Evolutionary conservation across 2,329 filamentous ascomycete genomes (phyloP).

Genomic region (Chaetomium sp.): DNA sequence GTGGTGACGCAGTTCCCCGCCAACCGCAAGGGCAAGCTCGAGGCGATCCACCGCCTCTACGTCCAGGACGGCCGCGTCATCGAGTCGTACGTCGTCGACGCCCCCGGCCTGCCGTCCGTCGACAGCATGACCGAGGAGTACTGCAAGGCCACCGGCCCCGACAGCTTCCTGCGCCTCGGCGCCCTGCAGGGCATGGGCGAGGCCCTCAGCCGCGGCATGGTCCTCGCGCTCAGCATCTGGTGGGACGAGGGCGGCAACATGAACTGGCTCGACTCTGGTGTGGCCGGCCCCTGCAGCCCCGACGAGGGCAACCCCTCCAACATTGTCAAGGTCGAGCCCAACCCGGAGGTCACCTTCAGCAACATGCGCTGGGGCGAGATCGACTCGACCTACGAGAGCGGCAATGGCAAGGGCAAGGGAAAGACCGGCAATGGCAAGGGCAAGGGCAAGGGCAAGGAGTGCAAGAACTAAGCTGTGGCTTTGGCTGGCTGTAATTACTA

Average conservation of each 20-base stretch:
- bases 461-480: background rate
- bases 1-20: constrained; percentile 54
- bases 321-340: constrained; percentile 48
- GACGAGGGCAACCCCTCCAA: constrained; percentile 55
- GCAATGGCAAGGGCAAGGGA: constrained; percentile 5
- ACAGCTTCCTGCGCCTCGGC: constrained; percentile 38
- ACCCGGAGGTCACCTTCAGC: constrained; percentile 55
- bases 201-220: constrained; percentile 53
- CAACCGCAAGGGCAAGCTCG: constrained; percentile 40
- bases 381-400: constrained; percentile 44
- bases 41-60: constrained; percentile 52
- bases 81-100: constrained; percentile 41
- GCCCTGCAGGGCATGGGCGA: constrained; percentile 38
- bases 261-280: constrained; percentile 58
- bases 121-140: constrained; percentile 33
- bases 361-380: constrained; percentile 59
- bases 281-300: constrained; percentile 55
- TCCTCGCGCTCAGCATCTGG: constrained; percentile 58
- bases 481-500: background rate
- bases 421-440: background rate
- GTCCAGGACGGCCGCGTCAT: constrained; percentile 51
- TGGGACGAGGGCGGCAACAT: constrained; percentile 56
- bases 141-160: constrained; percentile 30
- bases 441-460: constrained; percentile 1
- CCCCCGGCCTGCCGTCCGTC: constrained; percentile 9